These are phyloP conservation scores for Neurospora pannonica DNA, from an alignment of 495 filamentous ascomycete species.

Conservation along the genomic window DNA sequence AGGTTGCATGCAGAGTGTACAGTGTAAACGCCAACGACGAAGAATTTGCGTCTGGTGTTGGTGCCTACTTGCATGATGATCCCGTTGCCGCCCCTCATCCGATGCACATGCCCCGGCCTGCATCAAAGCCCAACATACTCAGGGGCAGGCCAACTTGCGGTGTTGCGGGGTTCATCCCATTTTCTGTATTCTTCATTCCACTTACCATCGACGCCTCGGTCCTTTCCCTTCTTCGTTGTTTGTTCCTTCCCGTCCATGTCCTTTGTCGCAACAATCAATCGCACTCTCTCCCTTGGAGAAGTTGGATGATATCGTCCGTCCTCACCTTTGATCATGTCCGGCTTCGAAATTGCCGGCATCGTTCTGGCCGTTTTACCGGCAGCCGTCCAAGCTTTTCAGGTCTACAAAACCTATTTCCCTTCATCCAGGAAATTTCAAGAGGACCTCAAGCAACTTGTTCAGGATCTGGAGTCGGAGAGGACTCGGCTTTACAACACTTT, in stretches of 20 bases:
- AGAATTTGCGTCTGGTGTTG: too few relatives aligned
- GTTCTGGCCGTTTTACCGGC: conserved; percentile 27
- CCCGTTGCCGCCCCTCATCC: background rate
- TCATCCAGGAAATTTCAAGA: conserved; percentile 15
- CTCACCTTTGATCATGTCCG: conserved; percentile 7
- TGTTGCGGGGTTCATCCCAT: background rate
- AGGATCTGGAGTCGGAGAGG: conserved; percentile 2
- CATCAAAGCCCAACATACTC: too few relatives aligned
- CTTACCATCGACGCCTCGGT: background rate
- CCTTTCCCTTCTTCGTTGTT: background rate
- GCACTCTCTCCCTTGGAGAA: background rate
- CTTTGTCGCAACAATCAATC: background rate
- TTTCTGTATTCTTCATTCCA: too few relatives aligned
- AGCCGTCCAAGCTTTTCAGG: conserved; percentile 21
- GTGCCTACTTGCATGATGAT: background rate
- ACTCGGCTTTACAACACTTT: conserved; percentile 4
- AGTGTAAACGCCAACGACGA: background rate
- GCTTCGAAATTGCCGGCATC: conserved; percentile 26
- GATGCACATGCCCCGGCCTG: background rate
- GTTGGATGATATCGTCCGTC: background rate
- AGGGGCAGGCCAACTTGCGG: background rate
- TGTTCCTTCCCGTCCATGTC: background rate
- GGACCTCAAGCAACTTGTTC: conserved; percentile 1
- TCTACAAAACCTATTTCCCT: conserved; percentile 24
- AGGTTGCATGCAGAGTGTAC: background rate